Percentiles rank a stretch among this genome's conserved stretches.
These are phyloP conservation scores for Stephania japonica DNA, from an alignment of 164 flowering plant species.

Conservation along the genomic window DNA sequence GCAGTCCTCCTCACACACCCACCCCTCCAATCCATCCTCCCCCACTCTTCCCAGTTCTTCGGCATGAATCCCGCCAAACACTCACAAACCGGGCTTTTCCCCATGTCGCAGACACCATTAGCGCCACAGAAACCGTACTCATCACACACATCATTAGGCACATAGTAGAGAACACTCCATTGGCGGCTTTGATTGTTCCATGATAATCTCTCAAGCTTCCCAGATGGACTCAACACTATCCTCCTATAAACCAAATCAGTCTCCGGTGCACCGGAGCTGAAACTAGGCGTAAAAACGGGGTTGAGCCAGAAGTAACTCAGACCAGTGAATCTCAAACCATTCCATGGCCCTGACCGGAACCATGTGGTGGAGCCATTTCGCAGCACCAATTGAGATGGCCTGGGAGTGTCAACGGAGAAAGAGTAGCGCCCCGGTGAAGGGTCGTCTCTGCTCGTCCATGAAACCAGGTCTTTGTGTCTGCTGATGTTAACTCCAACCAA, in stretches of 20 bases:
- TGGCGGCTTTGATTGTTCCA: background rate
- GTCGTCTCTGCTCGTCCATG: constrained; percentile 31
- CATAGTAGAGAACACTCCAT: constrained; percentile 12
- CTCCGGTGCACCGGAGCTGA: constrained; percentile 11
- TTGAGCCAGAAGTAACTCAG: constrained; percentile 4
- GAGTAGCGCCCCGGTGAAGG: constrained; percentile 25
- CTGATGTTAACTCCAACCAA: constrained; percentile 19
- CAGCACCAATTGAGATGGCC: constrained; percentile 16
- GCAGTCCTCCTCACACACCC: constrained; percentile 25
- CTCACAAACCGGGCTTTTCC: constrained; percentile 22
- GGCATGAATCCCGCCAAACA: constrained; percentile 36
- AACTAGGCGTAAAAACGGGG: background rate
- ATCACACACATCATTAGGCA: constrained; percentile 17
- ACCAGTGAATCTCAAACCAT: constrained; percentile 34
- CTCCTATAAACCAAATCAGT: constrained; percentile 16
- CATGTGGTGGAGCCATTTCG: background rate
- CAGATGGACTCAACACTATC: constrained; percentile 17
- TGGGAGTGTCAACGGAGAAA: constrained; percentile 14
- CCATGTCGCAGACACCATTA: constrained; percentile 22
- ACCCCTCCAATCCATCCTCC: constrained; percentile 17
- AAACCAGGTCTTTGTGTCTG: constrained; percentile 8
- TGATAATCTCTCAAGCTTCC: constrained; percentile 24
- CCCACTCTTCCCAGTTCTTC: constrained; percentile 21
- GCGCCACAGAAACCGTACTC: constrained; percentile 30
- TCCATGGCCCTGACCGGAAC: constrained; percentile 43